These are phyloP conservation scores for Lactarius pseudohatsudake DNA, from an alignment of 768 basidiomycete species.

Conservation along the genomic window DNA sequence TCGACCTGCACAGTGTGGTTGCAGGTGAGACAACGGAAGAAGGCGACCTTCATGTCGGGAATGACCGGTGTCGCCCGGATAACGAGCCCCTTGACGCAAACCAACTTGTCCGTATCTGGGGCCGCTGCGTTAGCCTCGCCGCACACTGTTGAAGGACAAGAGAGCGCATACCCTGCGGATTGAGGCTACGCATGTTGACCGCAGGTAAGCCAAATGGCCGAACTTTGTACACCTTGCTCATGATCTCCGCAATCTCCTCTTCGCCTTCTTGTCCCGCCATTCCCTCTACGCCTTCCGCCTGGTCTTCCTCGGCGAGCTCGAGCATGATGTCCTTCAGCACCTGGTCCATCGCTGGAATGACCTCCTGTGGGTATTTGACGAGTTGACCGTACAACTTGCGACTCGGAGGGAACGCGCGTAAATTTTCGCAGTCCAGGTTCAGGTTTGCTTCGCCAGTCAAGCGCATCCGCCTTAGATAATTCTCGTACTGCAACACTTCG, in stretches of 20 bases:
- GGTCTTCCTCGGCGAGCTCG: slow-evolving; percentile 81
- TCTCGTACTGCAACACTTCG: slow-evolving; percentile 72
- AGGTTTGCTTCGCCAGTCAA: slow-evolving; percentile 90
- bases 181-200: slow-evolving; percentile 93
- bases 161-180: slow-evolving; percentile 71
- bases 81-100: slow-evolving; percentile 93
- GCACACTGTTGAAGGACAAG: neutral
- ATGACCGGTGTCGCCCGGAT: slow-evolving; percentile 97
- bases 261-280: slow-evolving; percentile 76
- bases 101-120: slow-evolving; percentile 95
- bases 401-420: slow-evolving; percentile 81
- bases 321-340: slow-evolving; percentile 92
- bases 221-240: slow-evolving; percentile 87
- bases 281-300: slow-evolving; percentile 64
- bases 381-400: slow-evolving; percentile 84
- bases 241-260: slow-evolving; percentile 86
- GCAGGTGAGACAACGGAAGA: slow-evolving; percentile 96
- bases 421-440: slow-evolving; percentile 85
- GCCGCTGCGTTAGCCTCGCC: slow-evolving; percentile 3
- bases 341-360: slow-evolving; percentile 96
- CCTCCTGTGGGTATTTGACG: slow-evolving; percentile 93
- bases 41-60: slow-evolving; percentile 98
- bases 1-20: slow-evolving; percentile 97
- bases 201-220: slow-evolving; percentile 82
- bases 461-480: slow-evolving; percentile 81